Conservation (phyloP, 805 yeast genomes). For the Saturnispora mendoncae region DNA sequence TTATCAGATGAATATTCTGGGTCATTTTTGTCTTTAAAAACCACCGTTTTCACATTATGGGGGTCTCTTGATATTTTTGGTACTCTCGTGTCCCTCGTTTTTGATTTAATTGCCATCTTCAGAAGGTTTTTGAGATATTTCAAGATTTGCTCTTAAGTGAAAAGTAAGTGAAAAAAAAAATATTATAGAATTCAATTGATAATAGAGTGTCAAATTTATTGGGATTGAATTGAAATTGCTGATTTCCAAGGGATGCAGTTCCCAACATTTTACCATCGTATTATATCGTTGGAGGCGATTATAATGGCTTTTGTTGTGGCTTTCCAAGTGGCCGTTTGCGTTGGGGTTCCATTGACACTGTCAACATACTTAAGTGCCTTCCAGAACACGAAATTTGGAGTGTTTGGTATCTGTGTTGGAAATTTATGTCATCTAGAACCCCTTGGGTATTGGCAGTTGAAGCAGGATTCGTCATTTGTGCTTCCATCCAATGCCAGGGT, state of each 20-base stretch:
- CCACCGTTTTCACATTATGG: conserved; percentile 9
- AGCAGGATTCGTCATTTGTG: conserved; percentile 15
- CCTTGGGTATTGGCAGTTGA: conserved; percentile 34
- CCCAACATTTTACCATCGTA: conserved; percentile 3
- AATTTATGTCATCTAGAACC: conserved; percentile 32
- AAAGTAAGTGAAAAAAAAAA: not conserved
- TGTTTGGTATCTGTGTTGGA: conserved; percentile 54
- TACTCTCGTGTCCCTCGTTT: conserved; percentile 2
- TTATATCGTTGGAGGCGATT: not conserved
- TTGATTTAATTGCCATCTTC: conserved; percentile 4
- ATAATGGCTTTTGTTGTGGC: conserved; percentile 29
- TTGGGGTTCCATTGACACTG: conserved; percentile 52
- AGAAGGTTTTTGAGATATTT: not conserved
- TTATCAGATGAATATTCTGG: conserved; percentile 14
- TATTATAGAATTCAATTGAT: not conserved
- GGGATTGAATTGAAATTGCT: not conserved
- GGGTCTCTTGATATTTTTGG: not conserved
- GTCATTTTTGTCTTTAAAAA: conserved; percentile 25
- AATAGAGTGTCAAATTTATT: not conserved
- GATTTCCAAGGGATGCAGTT: not conserved
- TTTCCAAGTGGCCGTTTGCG: conserved; percentile 49
- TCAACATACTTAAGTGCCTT: conserved; percentile 41
- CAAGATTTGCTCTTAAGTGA: not conserved
- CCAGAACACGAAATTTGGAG: conserved; percentile 50
- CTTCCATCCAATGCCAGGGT: conserved; percentile 54